Percentiles rank a stretch among this genome's conserved stretches.
Evolutionary conservation across 257 asterid species (phyloP).

Genomic region (Solanum paucissectum): DNA sequence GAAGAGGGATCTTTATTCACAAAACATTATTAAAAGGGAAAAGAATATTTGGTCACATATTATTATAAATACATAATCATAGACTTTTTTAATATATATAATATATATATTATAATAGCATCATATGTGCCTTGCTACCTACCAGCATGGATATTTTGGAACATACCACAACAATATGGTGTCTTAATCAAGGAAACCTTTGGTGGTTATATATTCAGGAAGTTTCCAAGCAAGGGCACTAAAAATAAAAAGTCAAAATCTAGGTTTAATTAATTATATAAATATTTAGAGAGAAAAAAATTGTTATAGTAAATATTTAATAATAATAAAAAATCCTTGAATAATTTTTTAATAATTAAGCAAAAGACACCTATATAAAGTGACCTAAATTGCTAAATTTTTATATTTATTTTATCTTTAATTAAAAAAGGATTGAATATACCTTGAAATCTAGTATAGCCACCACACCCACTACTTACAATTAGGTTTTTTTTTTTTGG

Average conservation of each 20-base stretch:
- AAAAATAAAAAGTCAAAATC: neutral
- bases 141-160: conserved; percentile 11
- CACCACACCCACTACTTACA: neutral
- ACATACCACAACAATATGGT: conserved; percentile 4
- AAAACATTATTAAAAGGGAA: neutral
- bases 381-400: neutral
- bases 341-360: neutral
- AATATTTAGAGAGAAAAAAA: neutral
- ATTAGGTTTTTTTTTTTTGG: no score
- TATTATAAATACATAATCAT: neutral
- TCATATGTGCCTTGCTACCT: neutral
- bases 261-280: neutral
- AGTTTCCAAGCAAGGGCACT: neutral
- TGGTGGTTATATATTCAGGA: neutral
- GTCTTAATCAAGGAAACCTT: conserved; percentile 37
- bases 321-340: neutral
- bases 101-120: neutral
- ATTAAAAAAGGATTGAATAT: neutral
- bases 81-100: neutral
- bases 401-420: no score
- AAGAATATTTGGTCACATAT: neutral
- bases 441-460: neutral
- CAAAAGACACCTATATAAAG: neutral
- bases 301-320: neutral
- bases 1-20: neutral